Evolutionary conservation across 106 monocot genomes (phyloP), one percentile per base, ranked within the genome.

Genomic region (Vanilla planifolia): DNA sequence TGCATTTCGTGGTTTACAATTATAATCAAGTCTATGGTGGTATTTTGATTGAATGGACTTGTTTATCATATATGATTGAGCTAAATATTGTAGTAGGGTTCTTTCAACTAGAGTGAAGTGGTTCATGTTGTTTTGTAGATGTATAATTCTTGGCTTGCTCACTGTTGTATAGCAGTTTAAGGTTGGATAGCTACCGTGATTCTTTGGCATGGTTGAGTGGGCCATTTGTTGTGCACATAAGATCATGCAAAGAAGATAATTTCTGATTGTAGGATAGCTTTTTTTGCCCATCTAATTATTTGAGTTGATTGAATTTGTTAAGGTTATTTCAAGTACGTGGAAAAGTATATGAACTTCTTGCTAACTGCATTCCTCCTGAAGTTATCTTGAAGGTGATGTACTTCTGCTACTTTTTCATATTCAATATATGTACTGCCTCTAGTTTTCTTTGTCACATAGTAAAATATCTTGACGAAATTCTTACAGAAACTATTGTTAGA

Each of bases 291-390:
- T 23, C 8, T 63, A 37, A 23, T 24, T 46, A 6, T 24, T 29
- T 25, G 7, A 10, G 5, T 27, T 44, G 5, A 55, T 19, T 59
- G 26, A 33, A 28, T 56, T 57, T 16, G 17, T 17, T 36, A 56
- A 98, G 98, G 74, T 66, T 98, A 55, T 98, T 79, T 77, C 55
- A 62, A 61, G 92, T 98, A 37, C 98, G 98, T 65, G 89, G 89
- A 48, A 98, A 98, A 67, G 28, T 98, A 43, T 98, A 98, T 60
- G 98, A 98, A 64, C 71, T 98, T 19, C 82, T 92, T 45, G 75
- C 85, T 33, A 98, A 98, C 43, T 98, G 98, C 65, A 98, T 98
- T 55, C 98, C 98, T 73, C 92, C 98, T 60, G 81, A 79, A 79
- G 73, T 85, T 25, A 82, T 98, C 48, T 65, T 98, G 53, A 92